Percentiles rank a stretch among this genome's conserved stretches.
These are phyloP conservation scores for Kurtzmaniella quercitrusa DNA, from an alignment of 1,139 yeast genomes.

Conservation along the genomic window DNA sequence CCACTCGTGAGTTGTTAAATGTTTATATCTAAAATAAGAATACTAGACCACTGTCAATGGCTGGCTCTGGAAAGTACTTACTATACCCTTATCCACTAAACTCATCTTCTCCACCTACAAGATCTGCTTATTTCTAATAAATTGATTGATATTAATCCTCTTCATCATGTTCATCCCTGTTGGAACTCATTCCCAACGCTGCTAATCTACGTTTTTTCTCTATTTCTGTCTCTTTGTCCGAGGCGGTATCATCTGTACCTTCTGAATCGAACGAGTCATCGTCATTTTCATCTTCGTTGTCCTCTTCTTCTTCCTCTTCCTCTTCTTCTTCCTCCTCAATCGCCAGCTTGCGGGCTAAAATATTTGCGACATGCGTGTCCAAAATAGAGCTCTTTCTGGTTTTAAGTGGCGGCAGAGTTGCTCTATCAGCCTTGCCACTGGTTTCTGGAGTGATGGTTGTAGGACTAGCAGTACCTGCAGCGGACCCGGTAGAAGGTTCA, in stretches of 20 bases:
- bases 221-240: constrained; percentile 56
- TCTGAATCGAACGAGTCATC: constrained; percentile 16
- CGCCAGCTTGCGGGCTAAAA: constrained; percentile 13
- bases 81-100: too few relatives aligned
- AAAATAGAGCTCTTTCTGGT: constrained; percentile 10
- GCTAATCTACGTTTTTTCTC: constrained; percentile 77
- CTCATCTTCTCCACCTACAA: neutral
- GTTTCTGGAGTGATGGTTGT: neutral
- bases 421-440: constrained; percentile 10
- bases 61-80: too few relatives aligned
- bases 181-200: constrained; percentile 61
- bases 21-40: too few relatives aligned
- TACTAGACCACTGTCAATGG: too few relatives aligned
- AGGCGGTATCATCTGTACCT: constrained; percentile 22
- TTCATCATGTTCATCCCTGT: constrained; percentile 55
- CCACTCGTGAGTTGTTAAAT: too few relatives aligned
- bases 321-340: constrained; percentile 13
- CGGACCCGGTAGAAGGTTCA: constrained; percentile 4
- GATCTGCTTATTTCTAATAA: neutral
- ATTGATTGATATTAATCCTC: constrained; percentile 37
- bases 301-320: constrained; percentile 15
- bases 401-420: constrained; percentile 3
- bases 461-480: neutral
- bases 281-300: constrained; percentile 12
- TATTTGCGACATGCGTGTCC: constrained; percentile 24